These are phyloP conservation scores for Citrus mangshanensis DNA, from an alignment of 345 rosid genomes.

Conservation along the genomic window DNA sequence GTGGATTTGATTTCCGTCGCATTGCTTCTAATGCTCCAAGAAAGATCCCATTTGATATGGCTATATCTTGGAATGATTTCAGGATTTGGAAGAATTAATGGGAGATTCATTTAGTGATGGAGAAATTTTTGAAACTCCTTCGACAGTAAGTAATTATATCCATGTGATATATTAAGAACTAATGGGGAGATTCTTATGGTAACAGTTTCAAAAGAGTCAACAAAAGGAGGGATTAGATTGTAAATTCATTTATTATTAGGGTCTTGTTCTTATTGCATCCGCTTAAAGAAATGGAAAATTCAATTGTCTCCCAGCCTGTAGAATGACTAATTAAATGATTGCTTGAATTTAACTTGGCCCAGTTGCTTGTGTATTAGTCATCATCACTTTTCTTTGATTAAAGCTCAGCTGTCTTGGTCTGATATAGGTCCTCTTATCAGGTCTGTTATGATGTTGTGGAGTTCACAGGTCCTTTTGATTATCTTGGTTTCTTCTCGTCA, in stretches of 20 bases:
- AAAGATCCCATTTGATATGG: neutral
- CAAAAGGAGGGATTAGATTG: neutral
- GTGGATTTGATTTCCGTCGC: neutral
- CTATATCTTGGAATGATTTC: neutral
- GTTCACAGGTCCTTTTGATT: conserved; percentile 23
- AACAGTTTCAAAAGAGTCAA: neutral
- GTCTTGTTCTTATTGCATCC: too few relatives aligned
- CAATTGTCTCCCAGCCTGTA: neutral
- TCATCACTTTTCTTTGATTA: neutral
- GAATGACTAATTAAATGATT: neutral
- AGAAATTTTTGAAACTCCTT: conserved; percentile 21
- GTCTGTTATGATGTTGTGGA: conserved; percentile 28
- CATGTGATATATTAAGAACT: neutral
- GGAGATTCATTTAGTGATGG: conserved; percentile 30
- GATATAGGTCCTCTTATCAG: conserved; percentile 29
- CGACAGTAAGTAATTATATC: conserved; percentile 31
- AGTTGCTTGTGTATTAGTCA: neutral
- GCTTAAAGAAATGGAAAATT: neutral
- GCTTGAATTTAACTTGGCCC: neutral
- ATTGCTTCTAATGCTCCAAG: neutral
- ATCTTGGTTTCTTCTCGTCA: conserved; percentile 26
- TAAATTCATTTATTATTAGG: neutral
- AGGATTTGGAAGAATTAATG: conserved; percentile 34
- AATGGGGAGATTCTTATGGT: neutral
- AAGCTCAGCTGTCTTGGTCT: conserved; percentile 12